Base-by-base conservation (phyloP, 352 stramenopile genomes). In the Phytophthora brassicae region DNA sequence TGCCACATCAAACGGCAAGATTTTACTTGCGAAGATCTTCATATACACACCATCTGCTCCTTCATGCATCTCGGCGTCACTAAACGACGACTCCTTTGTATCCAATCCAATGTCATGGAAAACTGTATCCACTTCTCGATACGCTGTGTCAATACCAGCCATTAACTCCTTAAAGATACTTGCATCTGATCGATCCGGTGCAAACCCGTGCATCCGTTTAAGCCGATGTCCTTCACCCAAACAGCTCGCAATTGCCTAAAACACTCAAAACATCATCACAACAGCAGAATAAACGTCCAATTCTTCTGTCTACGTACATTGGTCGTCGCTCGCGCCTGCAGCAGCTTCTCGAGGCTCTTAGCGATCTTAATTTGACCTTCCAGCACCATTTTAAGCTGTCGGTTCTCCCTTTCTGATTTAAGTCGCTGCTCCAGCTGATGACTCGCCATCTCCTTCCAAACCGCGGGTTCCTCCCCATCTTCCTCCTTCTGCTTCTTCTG, bases 331-430 rank as follows among this genome's bases (percentile, higher is more conserved):
- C 64, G 60, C 13, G 70, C 69, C 44, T 81, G 63, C 16, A 85
- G 49, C 20, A 81, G 26, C 42, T 81, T 81, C 58, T 83, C 72
- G n/a, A 86, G 70, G 49, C 72, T 81, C 45, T 77, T 80, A 6
- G 79, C 79, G 55, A 90, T 71, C 60, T 88, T 88, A 55, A 90
- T 71, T 50, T 90, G 81, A 2, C 71, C 79, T 55, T 88, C 79
- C 14, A 90, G 58, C 35, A 86, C 68, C 17, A 77, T 39, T 35
- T 77, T 81, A 3, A 90, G 64, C 14, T 79, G 79, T 17, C 75
- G 64, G 60, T 90, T 90, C 56, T 90, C 80, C 29, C 74, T 57
- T 53, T 88, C 76, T 0, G 72, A 66, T 50, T 88, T 79, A n/a
- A 79, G 64, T 49, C 72, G 50, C 33, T 81, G 66, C 24, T 77